phyloP scores from a whole-genome alignment of 345 rosid genomes.

The Brassica carinata region DNA sequence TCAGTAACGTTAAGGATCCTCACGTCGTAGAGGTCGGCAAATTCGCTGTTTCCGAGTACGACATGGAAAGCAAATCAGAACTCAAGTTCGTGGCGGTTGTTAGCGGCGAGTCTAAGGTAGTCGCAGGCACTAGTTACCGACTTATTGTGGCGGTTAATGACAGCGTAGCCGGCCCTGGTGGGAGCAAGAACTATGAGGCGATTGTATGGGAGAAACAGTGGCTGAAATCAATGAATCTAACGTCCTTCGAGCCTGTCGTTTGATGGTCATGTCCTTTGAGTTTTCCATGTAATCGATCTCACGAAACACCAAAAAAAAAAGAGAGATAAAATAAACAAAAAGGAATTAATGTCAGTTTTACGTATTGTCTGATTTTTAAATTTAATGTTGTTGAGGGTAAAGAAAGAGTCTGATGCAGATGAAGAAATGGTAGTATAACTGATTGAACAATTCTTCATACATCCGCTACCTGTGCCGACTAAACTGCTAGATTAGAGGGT shows the following conservation, averaged over 20 bases:
- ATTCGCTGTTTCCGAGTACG: constrained; percentile 53
- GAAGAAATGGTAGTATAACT: background rate
- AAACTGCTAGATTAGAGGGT: constrained; percentile 16
- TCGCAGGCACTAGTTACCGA: constrained; percentile 53
- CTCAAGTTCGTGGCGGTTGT: constrained; percentile 44
- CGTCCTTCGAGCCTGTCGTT: constrained; percentile 44
- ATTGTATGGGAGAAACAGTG: constrained; percentile 58
- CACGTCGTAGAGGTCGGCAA: constrained; percentile 53
- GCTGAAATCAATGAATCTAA: constrained; percentile 44
- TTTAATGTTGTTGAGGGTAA: background rate
- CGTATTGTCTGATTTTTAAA: background rate
- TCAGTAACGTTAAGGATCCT: constrained; percentile 43
- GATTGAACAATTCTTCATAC: background rate
- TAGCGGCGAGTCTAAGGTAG: constrained; percentile 58
- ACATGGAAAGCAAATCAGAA: constrained; percentile 8
- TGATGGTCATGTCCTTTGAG: background rate
- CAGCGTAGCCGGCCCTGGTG: background rate
- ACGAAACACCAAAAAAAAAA: background rate
- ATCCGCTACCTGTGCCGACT: constrained; percentile 15
- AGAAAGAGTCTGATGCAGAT: background rate
- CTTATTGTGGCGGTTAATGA: constrained; percentile 38
- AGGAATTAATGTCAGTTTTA: background rate
- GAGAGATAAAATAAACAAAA: background rate
- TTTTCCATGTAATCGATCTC: constrained; percentile 15
- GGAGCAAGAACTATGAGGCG: constrained; percentile 42